A percentile compares a stretch with the other conserved stretches of the same genome.
These are phyloP conservation scores for Neurospora sp. DNA, from an alignment of 2,329 filamentous ascomycete species.

Conservation along the genomic window DNA sequence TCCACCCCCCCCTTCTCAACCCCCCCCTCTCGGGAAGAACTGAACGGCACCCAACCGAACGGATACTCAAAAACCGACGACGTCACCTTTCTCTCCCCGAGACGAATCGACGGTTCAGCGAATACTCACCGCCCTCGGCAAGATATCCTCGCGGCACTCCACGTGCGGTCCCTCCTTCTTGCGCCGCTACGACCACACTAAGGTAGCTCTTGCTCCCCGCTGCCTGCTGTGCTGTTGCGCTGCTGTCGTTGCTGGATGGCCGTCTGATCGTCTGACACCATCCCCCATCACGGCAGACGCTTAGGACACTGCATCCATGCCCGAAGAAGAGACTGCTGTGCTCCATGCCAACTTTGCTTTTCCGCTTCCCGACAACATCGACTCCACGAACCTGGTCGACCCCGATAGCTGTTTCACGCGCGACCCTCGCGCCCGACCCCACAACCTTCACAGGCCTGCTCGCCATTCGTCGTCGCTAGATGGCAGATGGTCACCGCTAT, in stretches of 20 bases:
- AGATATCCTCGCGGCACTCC: background rate
- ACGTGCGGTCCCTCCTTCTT: background rate
- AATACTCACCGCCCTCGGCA: background rate
- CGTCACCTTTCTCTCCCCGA: background rate
- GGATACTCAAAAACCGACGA: background rate
- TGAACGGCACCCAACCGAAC: background rate
- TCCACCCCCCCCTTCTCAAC: background rate
- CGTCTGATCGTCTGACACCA: constrained; percentile 10
- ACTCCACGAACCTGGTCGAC: constrained; percentile 10
- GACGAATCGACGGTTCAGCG: background rate
- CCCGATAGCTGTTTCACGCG: constrained; percentile 2
- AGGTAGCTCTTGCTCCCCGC: background rate
- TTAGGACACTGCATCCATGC: constrained; percentile 18
- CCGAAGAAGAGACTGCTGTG: constrained; percentile 16
- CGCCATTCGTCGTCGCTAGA: constrained; percentile 35
- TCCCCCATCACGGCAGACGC: constrained; percentile 12
- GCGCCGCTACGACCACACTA: background rate
- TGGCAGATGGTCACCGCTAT: constrained; percentile 62
- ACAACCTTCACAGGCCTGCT: constrained; percentile 14
- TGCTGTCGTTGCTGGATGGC: constrained; percentile 14
- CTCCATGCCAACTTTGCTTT: constrained; percentile 18
- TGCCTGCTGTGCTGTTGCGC: background rate
- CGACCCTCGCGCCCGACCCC: constrained; percentile 6
- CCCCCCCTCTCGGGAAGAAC: background rate
- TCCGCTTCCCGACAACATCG: constrained; percentile 17